phyloP scores from a whole-genome alignment of 495 filamentous ascomycete genomes.

The Aspergillus sclerotioniger region DNA sequence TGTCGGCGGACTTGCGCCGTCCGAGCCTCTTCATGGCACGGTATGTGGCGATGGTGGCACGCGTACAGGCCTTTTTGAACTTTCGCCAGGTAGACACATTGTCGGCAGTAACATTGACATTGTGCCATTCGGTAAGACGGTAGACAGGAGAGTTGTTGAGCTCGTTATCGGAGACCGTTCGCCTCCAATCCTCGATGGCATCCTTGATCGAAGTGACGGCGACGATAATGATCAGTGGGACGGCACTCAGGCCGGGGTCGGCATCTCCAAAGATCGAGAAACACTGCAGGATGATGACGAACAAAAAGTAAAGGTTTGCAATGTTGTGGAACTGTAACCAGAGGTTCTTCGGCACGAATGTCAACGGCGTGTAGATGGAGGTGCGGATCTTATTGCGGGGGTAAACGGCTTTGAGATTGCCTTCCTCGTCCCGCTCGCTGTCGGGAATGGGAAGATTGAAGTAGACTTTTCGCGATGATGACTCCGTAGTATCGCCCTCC shows the following conservation, averaged over 20 bases:
- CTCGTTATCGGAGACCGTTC: slow-evolving; percentile 85
- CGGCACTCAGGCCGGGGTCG: slow-evolving; percentile 83
- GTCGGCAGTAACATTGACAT: slow-evolving; percentile 86
- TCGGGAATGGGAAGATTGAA: slow-evolving; percentile 80
- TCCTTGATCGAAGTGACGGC: slow-evolving; percentile 86
- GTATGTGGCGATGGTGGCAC: slow-evolving; percentile 58
- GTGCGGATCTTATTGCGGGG: slow-evolving; percentile 93
- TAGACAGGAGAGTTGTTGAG: slow-evolving; percentile 95
- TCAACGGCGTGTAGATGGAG: slow-evolving; percentile 90
- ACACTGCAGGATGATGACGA: slow-evolving; percentile 90
- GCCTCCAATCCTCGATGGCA: slow-evolving; percentile 89
- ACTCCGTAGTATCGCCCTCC: not conserved
- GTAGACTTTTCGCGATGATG: slow-evolving; percentile 51
- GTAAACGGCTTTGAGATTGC: slow-evolving; percentile 63
- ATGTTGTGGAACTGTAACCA: slow-evolving; percentile 97
- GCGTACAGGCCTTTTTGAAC: slow-evolving; percentile 82
- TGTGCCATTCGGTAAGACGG: slow-evolving; percentile 76
- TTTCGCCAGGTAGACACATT: slow-evolving; percentile 78
- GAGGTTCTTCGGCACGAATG: slow-evolving; percentile 91
- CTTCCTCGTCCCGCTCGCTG: slow-evolving; percentile 76
- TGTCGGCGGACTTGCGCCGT: slow-evolving; percentile 34
- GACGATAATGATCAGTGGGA: slow-evolving; percentile 89
- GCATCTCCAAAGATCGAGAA: slow-evolving; percentile 89
- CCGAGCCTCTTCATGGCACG: slow-evolving; percentile 45
- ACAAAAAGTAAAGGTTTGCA: slow-evolving; percentile 94